Evolutionary conservation across 2,329 filamentous ascomycete species (phyloP).

Genomic region (Hypoxylon sp.): DNA sequence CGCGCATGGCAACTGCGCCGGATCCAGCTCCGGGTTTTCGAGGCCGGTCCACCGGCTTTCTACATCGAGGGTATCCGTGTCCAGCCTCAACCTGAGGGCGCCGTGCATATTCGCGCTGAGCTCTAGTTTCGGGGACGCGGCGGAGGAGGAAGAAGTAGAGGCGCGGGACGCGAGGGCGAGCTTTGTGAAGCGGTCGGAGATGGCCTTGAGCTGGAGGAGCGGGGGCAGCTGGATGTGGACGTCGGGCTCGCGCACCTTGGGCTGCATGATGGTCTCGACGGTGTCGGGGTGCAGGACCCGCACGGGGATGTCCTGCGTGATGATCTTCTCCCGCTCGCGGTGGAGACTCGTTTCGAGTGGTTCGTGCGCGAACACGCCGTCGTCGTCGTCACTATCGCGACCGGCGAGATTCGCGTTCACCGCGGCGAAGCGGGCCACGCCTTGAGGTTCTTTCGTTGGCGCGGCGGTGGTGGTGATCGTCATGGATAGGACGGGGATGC

Average conservation of each 20-base stretch:
- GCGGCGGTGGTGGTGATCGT: constrained; percentile 86
- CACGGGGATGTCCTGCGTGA: constrained; percentile 97
- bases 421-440: constrained; percentile 52
- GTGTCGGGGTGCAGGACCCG: constrained; percentile 86
- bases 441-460: constrained; percentile 61
- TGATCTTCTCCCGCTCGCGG: constrained; percentile 87
- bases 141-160: constrained; percentile 44
- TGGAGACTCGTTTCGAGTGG: constrained; percentile 70
- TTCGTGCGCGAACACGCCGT: constrained; percentile 63
- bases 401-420: constrained; percentile 39
- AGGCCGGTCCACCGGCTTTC: constrained; percentile 88
- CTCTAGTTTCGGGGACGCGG: constrained; percentile 77
- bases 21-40: constrained; percentile 89
- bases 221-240: constrained; percentile 93
- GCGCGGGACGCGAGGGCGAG: constrained; percentile 70
- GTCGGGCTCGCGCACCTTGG: constrained; percentile 89
- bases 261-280: constrained; percentile 95
- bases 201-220: constrained; percentile 89
- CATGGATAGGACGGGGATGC: constrained; percentile 86
- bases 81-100: constrained; percentile 81
- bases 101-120: constrained; percentile 96
- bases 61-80: constrained; percentile 87
- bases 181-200: constrained; percentile 95
- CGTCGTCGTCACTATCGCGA: constrained; percentile 61
- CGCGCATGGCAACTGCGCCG: constrained; percentile 77